phyloP scores from a whole-genome alignment of 2,329 filamentous ascomycete species.

The Fusarium oxysporum region DNA sequence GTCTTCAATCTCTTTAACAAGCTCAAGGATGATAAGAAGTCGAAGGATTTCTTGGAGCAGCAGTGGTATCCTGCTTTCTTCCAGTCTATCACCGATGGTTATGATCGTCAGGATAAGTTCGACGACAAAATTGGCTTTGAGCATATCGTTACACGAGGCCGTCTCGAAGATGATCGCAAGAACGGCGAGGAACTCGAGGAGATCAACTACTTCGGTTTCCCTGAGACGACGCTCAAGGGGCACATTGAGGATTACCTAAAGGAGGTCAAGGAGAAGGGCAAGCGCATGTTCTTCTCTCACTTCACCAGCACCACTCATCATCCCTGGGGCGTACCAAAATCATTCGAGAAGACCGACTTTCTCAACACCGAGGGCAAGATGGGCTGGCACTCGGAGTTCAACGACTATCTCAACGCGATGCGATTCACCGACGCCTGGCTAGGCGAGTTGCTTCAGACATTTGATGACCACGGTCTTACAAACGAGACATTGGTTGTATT shows the following conservation, averaged over 20 bases:
- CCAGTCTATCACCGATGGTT: conserved; percentile 52
- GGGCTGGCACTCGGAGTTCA: conserved; percentile 47
- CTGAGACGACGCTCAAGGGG: conserved; percentile 46
- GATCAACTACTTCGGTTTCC: conserved; percentile 52
- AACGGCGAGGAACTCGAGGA: conserved; percentile 38
- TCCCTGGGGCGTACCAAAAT: conserved; percentile 41
- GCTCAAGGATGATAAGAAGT: conserved; percentile 36
- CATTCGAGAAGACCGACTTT: conserved; percentile 37
- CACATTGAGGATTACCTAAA: conserved; percentile 49
- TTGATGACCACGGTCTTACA: conserved; percentile 49
- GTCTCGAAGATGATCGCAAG: conserved; percentile 38
- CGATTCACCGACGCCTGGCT: conserved; percentile 51
- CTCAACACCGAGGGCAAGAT: conserved; percentile 40
- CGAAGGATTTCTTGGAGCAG: conserved; percentile 42
- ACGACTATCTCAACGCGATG: conserved; percentile 50
- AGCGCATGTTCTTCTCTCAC: conserved; percentile 52
- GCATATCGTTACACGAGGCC: conserved; percentile 45
- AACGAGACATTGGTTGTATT: conserved; percentile 51
- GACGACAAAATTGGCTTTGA: conserved; percentile 49
- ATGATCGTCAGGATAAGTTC: conserved; percentile 51
- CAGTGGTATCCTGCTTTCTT: conserved; percentile 51
- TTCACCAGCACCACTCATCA: conserved; percentile 54
- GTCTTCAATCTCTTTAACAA: conserved; percentile 49
- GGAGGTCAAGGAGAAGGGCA: conserved; percentile 45
- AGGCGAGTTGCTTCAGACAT: conserved; percentile 46